phyloP scores from a whole-genome alignment of 1,284 basidiomycete species.

The Ustilago sp. region DNA sequence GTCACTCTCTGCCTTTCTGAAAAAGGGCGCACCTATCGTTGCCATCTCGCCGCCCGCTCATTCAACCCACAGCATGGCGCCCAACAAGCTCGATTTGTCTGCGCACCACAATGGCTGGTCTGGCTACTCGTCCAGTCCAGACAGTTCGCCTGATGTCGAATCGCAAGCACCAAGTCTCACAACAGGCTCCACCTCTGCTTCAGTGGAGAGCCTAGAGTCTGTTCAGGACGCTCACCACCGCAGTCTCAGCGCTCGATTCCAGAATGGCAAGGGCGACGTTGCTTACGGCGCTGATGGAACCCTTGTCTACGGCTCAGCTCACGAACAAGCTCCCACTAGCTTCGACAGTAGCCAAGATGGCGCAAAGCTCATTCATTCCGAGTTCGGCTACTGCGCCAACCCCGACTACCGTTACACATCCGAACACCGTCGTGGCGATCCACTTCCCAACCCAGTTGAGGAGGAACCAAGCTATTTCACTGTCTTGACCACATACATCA shows the following conservation, averaged over 20 bases:
- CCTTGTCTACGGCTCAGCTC: conserved; percentile 18
- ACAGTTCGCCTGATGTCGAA: conserved; percentile 48
- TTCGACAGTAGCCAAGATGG: conserved; percentile 51
- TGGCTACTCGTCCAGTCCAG: conserved; percentile 25
- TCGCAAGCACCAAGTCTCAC: conserved; percentile 60
- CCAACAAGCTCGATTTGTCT: conserved; percentile 9
- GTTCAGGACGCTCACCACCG: conserved; percentile 51
- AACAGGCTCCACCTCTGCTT: conserved; percentile 61
- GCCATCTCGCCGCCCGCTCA: conserved; percentile 39
- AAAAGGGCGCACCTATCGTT: conserved; percentile 54
- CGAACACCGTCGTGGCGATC: conserved; percentile 71
- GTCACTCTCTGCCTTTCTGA: conserved; percentile 38
- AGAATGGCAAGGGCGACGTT: conserved; percentile 24
- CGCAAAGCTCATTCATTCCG: conserved; percentile 74
- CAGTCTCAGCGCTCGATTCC: conserved; percentile 30
- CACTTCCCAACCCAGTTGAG: conserved; percentile 71
- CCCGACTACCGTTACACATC: conserved; percentile 78
- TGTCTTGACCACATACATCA: conserved; percentile 87
- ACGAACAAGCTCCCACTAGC: conserved; percentile 43
- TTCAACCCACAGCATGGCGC: conserved; percentile 30
- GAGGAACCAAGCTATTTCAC: conserved; percentile 86
- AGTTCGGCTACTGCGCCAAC: conserved; percentile 86
- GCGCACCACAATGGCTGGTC: conserved; percentile 25
- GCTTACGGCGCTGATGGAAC: conserved; percentile 16
- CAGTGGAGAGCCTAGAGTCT: conserved; percentile 57